A percentile compares a stretch with the other conserved stretches of the same genome.
These are phyloP conservation scores for Paramecium biaurelia DNA, from an alignment of 73 alveolate species.

Conservation along the genomic window DNA sequence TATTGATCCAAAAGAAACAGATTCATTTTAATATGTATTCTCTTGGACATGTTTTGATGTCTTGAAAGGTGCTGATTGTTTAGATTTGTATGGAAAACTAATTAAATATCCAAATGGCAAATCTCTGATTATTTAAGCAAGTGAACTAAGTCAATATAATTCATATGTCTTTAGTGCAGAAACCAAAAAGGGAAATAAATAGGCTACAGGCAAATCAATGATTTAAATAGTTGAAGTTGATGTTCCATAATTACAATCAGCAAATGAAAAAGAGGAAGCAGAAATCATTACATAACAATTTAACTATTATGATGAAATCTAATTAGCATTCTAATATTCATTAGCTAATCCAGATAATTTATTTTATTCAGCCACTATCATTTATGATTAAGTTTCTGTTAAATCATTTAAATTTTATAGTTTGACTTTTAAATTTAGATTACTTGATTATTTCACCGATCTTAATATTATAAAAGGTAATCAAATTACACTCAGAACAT, in stretches of 20 bases:
- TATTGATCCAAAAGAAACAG: background rate
- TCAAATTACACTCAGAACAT: background rate
- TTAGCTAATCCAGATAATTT: conserved; percentile 12
- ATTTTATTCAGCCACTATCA: background rate
- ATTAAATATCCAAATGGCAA: background rate
- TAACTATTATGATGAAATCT: background rate
- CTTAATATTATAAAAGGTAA: background rate
- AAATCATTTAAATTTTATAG: background rate
- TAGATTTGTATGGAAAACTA: background rate
- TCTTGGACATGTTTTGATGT: conserved; percentile 15
- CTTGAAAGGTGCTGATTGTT: background rate
- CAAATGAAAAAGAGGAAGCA: background rate
- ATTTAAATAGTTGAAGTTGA: conserved; percentile 24
- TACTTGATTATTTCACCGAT: conserved; percentile 2
- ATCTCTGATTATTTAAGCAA: background rate
- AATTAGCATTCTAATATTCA: background rate
- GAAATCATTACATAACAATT: background rate
- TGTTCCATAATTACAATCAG: background rate
- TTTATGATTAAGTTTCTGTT: background rate
- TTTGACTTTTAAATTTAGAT: background rate
- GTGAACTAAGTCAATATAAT: background rate
- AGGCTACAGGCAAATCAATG: background rate
- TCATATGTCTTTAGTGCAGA: background rate
- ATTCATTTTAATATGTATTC: background rate
- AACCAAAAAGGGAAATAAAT: background rate